phyloP scores from a whole-genome alignment of 1,284 basidiomycete genomes.

The Leccinum huronense region DNA sequence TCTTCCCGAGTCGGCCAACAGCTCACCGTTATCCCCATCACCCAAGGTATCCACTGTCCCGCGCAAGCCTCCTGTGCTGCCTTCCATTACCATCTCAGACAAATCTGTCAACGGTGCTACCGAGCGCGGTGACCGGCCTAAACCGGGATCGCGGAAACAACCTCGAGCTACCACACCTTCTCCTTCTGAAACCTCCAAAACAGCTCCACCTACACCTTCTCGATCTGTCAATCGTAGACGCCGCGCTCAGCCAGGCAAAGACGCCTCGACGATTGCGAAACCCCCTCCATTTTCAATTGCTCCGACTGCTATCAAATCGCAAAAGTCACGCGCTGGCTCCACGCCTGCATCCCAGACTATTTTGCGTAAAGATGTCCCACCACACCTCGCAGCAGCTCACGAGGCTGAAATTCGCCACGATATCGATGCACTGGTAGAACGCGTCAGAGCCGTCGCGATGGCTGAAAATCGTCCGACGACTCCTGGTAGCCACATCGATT shows the following conservation, averaged over 20 bases:
- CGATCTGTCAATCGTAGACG: slow-evolving; percentile 42
- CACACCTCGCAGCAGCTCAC: slow-evolving; percentile 50
- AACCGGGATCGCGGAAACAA: slow-evolving; percentile 38
- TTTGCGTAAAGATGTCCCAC: slow-evolving; percentile 56
- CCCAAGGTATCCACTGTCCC: slow-evolving; percentile 21
- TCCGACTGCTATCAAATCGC: slow-evolving; percentile 23
- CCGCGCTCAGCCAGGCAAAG: slow-evolving; percentile 36
- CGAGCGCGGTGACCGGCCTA: slow-evolving; percentile 36
- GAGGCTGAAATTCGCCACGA: slow-evolving; percentile 52
- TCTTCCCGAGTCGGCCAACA: slow-evolving; percentile 22
- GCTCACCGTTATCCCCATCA: slow-evolving; percentile 22
- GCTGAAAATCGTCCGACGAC: slow-evolving; percentile 62
- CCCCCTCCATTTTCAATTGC: slow-evolving; percentile 8
- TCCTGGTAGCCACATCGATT: slow-evolving; percentile 76
- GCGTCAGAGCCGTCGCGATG: slow-evolving; percentile 67
- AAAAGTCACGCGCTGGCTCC: slow-evolving; percentile 20
- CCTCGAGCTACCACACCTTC: slow-evolving; percentile 35
- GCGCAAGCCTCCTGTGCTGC: slow-evolving; percentile 22
- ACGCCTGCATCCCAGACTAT: slow-evolving; percentile 37
- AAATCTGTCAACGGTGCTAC: slow-evolving; percentile 17
- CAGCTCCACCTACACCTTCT: slow-evolving; percentile 35
- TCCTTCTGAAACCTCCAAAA: slow-evolving; percentile 33
- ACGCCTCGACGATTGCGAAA: slow-evolving; percentile 16
- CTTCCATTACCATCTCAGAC: slow-evolving; percentile 11
- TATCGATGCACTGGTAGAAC: slow-evolving; percentile 70